Base-by-base conservation (phyloP, 1,284 basidiomycete species). In the Chondrostereum purpureum region DNA sequence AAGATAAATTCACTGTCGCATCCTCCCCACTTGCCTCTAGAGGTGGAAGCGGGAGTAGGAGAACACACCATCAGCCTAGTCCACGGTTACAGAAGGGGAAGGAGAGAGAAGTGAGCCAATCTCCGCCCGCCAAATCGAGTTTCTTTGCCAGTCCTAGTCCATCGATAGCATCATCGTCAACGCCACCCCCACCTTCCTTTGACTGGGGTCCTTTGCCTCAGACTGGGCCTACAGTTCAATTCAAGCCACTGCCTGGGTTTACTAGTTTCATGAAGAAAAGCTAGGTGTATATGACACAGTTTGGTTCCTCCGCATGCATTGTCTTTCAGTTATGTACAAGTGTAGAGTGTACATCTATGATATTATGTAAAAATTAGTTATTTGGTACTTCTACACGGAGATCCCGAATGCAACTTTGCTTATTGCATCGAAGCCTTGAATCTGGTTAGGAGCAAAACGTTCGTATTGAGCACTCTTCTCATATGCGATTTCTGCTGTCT, bases 401-500 rank as follows among this genome's bases (percentile, higher is more conserved):
- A n/a, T n/a, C n/a, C n/a, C 27, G 27, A 31, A 37, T 10, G 18
- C 18, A 16, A 37, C 17, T 14, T 19, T 13, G 14, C 42, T 43
- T 22, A 43, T 35, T 11, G 39, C 37, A 8, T 47, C 41, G 24
- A 22, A 43, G 11, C 34, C 35, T 16, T 43, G 22, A 2, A 47
- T 23, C 31, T 47, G 46, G 3, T 21, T 36, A 10, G 46, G 41
- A 2, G 46, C 46, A 37, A 43, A 47, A 16, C 46, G 41, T 27
- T 47, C 46, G 17, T 37, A 47, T 10, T n/a, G 8, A n/a, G 46
- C 5, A 12, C 31, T 23, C 21, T 24, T 34, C 6, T 11, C 22
- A 23, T 37, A 47, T 6, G 41, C 46, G 27, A 86, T 65, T 24
- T 73, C 61, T 0, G 82, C 81, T 0, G 73, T 68, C 42, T 67